Evolutionary conservation across 306 rosid species (phyloP).

Genomic region (Vigna angularis): DNA sequence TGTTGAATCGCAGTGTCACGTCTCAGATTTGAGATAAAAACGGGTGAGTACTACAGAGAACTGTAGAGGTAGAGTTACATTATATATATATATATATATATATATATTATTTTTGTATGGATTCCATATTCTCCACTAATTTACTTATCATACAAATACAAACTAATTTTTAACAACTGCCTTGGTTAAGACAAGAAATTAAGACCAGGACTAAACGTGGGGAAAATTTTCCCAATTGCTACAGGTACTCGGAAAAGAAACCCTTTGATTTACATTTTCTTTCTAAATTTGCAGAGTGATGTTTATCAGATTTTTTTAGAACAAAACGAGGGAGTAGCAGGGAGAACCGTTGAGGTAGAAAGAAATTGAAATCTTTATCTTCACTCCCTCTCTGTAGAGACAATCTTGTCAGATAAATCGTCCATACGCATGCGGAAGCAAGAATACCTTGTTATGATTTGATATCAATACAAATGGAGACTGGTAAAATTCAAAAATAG

Average conservation of each 20-base stretch:
- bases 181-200: too few species aligned
- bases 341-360: not conserved
- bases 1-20: not conserved
- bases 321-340: not conserved
- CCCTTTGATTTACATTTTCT: not conserved
- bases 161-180: too few species aligned
- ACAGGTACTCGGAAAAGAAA: not conserved
- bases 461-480: conserved; percentile 1
- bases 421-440: too few species aligned
- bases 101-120: too few species aligned
- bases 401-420: not conserved
- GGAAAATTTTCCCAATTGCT: too few species aligned
- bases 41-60: not conserved
- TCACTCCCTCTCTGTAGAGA: too few species aligned
- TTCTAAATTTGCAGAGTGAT: too few species aligned
- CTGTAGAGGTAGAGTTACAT: not conserved
- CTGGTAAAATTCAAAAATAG: not conserved
- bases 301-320: not conserved
- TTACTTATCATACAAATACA: too few species aligned
- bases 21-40: not conserved
- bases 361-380: too few species aligned
- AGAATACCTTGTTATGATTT: not conserved
- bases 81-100: too few species aligned
- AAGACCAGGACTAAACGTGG: too few species aligned
- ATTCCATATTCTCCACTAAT: too few species aligned